Evolutionary conservation across 495 filamentous ascomycete species (phyloP).

Genomic region (Pyrenopolyporus hunteri): DNA sequence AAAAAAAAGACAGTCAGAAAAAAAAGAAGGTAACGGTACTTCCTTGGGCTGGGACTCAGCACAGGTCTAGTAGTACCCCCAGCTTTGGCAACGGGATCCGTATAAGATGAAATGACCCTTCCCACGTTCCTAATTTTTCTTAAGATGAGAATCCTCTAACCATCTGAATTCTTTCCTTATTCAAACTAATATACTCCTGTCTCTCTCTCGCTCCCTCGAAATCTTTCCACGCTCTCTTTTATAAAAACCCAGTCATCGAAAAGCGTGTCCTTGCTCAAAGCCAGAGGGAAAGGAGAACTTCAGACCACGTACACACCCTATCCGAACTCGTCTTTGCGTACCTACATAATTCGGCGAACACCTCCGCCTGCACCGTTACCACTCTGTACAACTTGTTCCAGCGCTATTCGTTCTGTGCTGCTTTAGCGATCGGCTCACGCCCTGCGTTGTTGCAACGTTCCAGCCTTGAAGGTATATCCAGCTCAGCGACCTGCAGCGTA

Average conservation of each 20-base stretch:
- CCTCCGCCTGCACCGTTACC: slow-evolving; percentile 40
- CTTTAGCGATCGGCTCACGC: slow-evolving; percentile 39
- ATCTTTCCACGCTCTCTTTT: slow-evolving; percentile 16
- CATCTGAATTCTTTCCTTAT: slow-evolving; percentile 32
- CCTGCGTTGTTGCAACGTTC: slow-evolving; percentile 29
- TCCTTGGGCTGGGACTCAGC: slow-evolving; percentile 31
- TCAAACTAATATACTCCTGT: slow-evolving; percentile 29
- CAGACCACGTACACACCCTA: slow-evolving; percentile 11
- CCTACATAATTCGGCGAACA: slow-evolving; percentile 39
- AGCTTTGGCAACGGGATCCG: slow-evolving; percentile 31
- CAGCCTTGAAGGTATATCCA: slow-evolving; percentile 28
- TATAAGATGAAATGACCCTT: slow-evolving; percentile 43
- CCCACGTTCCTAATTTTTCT: slow-evolving; percentile 34
- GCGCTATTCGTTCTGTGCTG: slow-evolving; percentile 37
- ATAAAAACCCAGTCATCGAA: slow-evolving; percentile 10
- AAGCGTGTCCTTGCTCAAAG: slow-evolving; percentile 3
- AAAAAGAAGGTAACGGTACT: slow-evolving; percentile 18
- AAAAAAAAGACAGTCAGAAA: slow-evolving; percentile 10
- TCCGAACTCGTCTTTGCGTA: slow-evolving; percentile 33
- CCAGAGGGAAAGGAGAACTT: slow-evolving; percentile 21
- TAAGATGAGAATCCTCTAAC: slow-evolving; percentile 32
- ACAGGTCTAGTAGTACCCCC: slow-evolving; percentile 36
- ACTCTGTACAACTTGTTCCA: slow-evolving; percentile 45
- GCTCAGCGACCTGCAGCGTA: slow-evolving; percentile 38
- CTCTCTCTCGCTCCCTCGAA: slow-evolving; percentile 12